These are phyloP conservation scores for Panaeolus cyanescens DNA, from an alignment of 768 basidiomycete species.

Conservation along the genomic window DNA sequence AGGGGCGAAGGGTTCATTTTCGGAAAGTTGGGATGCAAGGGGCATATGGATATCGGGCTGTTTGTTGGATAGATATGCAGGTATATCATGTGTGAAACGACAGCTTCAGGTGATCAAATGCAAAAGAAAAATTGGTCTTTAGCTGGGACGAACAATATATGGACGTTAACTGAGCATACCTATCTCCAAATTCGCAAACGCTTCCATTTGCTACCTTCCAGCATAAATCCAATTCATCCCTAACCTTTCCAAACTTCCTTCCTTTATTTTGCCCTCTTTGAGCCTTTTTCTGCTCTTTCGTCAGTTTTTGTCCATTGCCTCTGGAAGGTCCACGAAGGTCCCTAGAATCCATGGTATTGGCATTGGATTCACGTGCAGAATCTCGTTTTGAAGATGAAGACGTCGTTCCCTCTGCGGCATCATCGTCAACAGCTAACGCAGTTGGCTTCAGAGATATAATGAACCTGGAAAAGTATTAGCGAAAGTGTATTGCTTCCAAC, in stretches of 20 bases:
- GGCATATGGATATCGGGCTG: slow-evolving; percentile 71
- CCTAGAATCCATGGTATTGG: slow-evolving; percentile 14
- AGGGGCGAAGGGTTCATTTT: slow-evolving; percentile 53
- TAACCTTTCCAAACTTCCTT: slow-evolving; percentile 72
- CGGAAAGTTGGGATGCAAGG: slow-evolving; percentile 39
- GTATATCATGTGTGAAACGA: slow-evolving; percentile 77
- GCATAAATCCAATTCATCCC: slow-evolving; percentile 84
- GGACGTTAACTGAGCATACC: not conserved
- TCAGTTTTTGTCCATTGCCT: slow-evolving; percentile 32
- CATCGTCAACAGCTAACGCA: slow-evolving; percentile 39
- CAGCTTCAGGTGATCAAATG: slow-evolving; percentile 53
- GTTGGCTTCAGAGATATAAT: slow-evolving; percentile 28
- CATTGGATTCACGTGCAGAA: slow-evolving; percentile 18
- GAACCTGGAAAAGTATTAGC: slow-evolving; percentile 23
- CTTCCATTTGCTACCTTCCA: slow-evolving; percentile 73
- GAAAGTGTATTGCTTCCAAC: not conserved
- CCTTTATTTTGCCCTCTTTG: slow-evolving; percentile 84
- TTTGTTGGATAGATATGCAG: slow-evolving; percentile 76
- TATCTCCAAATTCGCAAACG: slow-evolving; percentile 64
- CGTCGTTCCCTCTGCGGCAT: slow-evolving; percentile 62
- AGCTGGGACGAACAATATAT: not conserved
- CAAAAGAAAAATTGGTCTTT: not conserved
- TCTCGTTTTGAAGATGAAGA: slow-evolving; percentile 26
- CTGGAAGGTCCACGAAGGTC: slow-evolving; percentile 18
- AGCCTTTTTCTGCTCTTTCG: slow-evolving; percentile 72